Base-by-base conservation (phyloP, 768 basidiomycete genomes). In the Pleurotus salmoneostramineus region DNA sequence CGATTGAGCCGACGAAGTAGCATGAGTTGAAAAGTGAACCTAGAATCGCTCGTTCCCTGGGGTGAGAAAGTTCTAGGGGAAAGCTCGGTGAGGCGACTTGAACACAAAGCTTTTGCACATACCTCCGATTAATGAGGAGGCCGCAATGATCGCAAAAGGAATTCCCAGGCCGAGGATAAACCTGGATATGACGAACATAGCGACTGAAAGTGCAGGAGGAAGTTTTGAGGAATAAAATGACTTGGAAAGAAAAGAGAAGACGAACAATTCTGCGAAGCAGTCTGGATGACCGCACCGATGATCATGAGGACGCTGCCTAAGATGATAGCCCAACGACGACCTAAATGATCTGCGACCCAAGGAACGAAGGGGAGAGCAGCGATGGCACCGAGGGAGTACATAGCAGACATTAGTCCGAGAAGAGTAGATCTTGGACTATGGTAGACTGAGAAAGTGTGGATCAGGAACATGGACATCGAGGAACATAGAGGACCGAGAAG, bases 1-100 rank as follows among this genome's bases (percentile, higher is more conserved):
- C 78, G 58, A 86, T 80, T 50, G 83, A 74, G 21, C 84, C 84
- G 73, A 64, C 77, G 66, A 83, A 85, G 72, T 83, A 88, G 58
- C 81, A 84, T 0, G 83, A 75, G 68, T 85, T 85, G 72, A 83
- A 86, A 1, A 84, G 71, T 3, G 84, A 84, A 6, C 85, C 86
- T 15, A 90, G 64, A 5, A 80, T 78, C 1, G 83, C 84, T 50
- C 88, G 83, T 70, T 89, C 87, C 56, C 83, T 85, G 0, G 87
- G 87, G 69, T 87, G 83, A 0, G 86, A 80, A 12, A 89, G 74
- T 67, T 90, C 87, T 76, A 8, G 4, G 43, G 7, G 6, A 37
- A 3, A 56, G 11, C 33, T 63, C 17, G 7, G 49, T 21, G 15
- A 27, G 5, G 11, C 42, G 14, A 56, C 4, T 49, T 47, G 4